Base-by-base conservation (phyloP, 129 eudicot genomes). In the Centella asiatica region DNA sequence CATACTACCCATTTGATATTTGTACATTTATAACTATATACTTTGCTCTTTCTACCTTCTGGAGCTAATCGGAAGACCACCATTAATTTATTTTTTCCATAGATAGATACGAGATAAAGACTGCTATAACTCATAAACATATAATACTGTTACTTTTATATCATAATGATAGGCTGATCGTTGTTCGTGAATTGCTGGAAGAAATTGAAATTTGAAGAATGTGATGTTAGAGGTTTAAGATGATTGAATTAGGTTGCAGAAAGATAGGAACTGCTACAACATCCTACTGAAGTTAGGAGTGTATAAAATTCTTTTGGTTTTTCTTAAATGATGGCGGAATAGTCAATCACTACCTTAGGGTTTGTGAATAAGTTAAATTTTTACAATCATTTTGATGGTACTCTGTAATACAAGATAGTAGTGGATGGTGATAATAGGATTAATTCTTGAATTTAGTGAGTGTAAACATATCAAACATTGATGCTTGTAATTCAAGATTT, bases 341-440 rank as follows among this genome's bases (percentile, higher is more conserved):
- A 2, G 2, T 11, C 42, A 37, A 13, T 13, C 42, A 37, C 42
- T 37, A 37, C 56, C 56, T 22, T 28, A 24, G 27, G 32, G 27
- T 24, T 1, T 50, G 26, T 12, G 24, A 23, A 7, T 24, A 2
- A 0, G 27, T 0, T 11, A 8, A 19, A 51, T 2, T 50, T 50
- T 25, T 50, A 17, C 56, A 50, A 50, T 20, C 12, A 51, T 51
- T 2, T 1, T 15, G 32, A 51, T 51, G 32, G 29, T 51, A 31
- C 57, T 51, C 24, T 8, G 12, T 10, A 53, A 27, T 18, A 13
- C 26, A 20, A 27, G 59, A 53, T 53, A 23, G 12, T 4, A 57
- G n/a, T 57, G 31, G 44, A 36, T 57, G 62, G 62, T 3, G 27
- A 22, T 57, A 10, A 31, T 32, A 18, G 44, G 44, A 57, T 57